Evolutionary conservation across 139 green algal genomes (phyloP), one percentile per base, ranked within the genome.

Genomic region (Coccomyxa sp.): DNA sequence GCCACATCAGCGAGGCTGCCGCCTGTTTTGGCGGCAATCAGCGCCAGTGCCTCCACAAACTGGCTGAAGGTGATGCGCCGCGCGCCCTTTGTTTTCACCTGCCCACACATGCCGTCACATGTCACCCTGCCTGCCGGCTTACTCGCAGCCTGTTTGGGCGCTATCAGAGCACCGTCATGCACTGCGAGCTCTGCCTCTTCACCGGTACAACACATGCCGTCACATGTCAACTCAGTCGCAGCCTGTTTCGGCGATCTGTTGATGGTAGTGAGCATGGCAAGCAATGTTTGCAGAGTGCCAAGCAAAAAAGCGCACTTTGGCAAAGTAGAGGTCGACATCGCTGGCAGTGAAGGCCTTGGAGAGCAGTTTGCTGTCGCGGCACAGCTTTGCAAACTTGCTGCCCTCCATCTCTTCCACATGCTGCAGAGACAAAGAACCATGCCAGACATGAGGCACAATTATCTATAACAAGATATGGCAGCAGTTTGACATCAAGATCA

Each of bases 11-110:
- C 82, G 77, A 90, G 79, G 18, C 23, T 45, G 15, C 58, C 13
- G 31, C 83, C 83, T 81, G 86, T 87, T 79, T 89, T 89, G 18
- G 89, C 89, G 14, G 91, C 88, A 30, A 91, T 82, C 28, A 85
- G 63, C 38, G 79, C 58, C 76, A 94, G 87, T 21, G 88, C 91
- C 17, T 83, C 81, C 16, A 93, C 63, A 81, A 93, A 94, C 84
- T 90, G 85, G 21, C 91, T 87, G 84, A 93, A 94, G 31, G 31
- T 88, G 30, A 94, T 89, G 28, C 82, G 80, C 63, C 90, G 88
- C 57, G 67, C 74, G 28, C 88, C 91, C 84, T 92, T 92, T 21
- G 63, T 71, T 9, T 71, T 71, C 18, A 71, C 63, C 63, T 71
- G 63, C 63, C 1, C 63, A 71, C 63, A 32, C 23, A 27, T 78